Evolutionary conservation across 2,329 filamentous ascomycete species (phyloP).

Genomic region (Diaporthe caulivora): DNA sequence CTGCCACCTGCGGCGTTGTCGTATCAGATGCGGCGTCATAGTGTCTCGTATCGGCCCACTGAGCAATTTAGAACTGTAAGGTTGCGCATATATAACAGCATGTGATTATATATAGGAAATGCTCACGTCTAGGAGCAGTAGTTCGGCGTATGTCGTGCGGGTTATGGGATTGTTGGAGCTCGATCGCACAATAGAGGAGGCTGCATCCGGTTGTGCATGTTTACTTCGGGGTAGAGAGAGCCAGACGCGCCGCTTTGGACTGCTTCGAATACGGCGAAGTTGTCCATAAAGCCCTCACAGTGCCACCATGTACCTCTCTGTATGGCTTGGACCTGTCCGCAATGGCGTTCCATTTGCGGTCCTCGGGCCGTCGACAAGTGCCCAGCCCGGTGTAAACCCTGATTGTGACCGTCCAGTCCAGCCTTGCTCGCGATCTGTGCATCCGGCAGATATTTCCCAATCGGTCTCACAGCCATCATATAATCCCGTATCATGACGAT

Average conservation of each 20-base stretch:
- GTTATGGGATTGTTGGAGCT: background rate
- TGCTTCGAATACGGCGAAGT: background rate
- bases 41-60: background rate
- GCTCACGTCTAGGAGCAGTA: background rate
- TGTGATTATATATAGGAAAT: background rate
- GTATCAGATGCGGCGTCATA: background rate
- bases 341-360: slow-evolving; percentile 36
- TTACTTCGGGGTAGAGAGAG: background rate
- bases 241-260: background rate
- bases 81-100: background rate
- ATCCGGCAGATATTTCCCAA: slow-evolving; percentile 31
- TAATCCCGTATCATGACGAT: slow-evolving; percentile 29
- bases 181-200: background rate
- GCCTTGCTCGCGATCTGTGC: slow-evolving; percentile 29
- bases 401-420: slow-evolving; percentile 38
- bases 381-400: slow-evolving; percentile 36
- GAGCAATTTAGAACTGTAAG: background rate
- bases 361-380: slow-evolving; percentile 34
- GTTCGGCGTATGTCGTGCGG: background rate
- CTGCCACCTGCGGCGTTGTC: background rate
- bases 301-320: slow-evolving; percentile 27
- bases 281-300: slow-evolving; percentile 37
- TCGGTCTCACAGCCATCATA: slow-evolving; percentile 36
- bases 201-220: background rate
- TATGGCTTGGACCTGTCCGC: slow-evolving; percentile 3